These are phyloP conservation scores for Aspergillus vadensis DNA, from an alignment of 2,329 filamentous ascomycete species.

Conservation along the genomic window DNA sequence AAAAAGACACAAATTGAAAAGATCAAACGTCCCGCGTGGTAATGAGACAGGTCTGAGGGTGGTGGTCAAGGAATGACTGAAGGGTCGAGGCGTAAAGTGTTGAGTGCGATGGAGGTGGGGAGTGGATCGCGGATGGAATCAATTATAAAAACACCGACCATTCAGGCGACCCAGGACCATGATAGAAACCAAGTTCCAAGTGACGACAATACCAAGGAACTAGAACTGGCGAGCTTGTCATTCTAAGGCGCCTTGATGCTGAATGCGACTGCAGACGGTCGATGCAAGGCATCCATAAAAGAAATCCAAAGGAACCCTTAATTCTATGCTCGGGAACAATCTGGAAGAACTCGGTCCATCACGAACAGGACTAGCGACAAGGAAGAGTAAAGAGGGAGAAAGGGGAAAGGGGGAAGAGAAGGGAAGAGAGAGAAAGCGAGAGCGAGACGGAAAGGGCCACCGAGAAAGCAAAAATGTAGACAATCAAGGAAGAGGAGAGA, in stretches of 20 bases:
- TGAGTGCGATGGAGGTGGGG: background rate
- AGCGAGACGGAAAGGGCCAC: background rate
- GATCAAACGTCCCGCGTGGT: constrained; percentile 5
- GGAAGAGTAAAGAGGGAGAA: background rate
- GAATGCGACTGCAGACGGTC: background rate
- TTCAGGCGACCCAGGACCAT: constrained; percentile 6
- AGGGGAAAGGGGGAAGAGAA: background rate
- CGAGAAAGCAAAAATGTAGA: constrained; percentile 5
- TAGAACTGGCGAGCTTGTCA: background rate
- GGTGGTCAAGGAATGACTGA: constrained; percentile 4
- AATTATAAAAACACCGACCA: constrained; percentile 1
- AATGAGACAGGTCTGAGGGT: background rate
- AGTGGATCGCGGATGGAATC: constrained; percentile 1
- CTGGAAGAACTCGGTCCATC: background rate
- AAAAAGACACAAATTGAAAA: background rate
- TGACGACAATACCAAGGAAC: background rate
- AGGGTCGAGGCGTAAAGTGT: background rate
- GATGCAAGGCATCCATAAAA: constrained; percentile 14
- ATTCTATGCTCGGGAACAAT: background rate
- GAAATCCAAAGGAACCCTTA: background rate
- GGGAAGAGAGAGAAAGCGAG: background rate
- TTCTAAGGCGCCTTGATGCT: background rate
- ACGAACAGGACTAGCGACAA: constrained; percentile 1
- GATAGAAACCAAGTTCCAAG: background rate
- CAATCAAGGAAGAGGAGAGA: constrained; percentile 5